Conservation (phyloP, 2,329 filamentous ascomycete genomes). For the Thelonectria discophora region DNA sequence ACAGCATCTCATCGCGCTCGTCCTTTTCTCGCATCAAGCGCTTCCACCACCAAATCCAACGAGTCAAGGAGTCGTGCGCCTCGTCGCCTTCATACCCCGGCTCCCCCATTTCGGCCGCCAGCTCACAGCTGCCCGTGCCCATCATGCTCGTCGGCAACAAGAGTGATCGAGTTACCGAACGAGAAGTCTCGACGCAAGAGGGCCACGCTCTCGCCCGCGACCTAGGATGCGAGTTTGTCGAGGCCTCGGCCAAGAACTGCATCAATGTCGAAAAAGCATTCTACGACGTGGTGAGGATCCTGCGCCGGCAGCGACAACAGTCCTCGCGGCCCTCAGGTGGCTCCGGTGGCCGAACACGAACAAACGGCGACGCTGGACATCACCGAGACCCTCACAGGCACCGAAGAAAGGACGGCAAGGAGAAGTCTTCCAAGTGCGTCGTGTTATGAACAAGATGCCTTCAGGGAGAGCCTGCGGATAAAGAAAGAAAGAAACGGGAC, state of each 20-base stretch:
- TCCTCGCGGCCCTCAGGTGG: slow-evolving; percentile 52
- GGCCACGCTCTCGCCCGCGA: slow-evolving; percentile 91
- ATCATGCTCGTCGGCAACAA: slow-evolving; percentile 99
- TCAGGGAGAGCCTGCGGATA: slow-evolving; percentile 4
- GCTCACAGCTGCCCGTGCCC: slow-evolving; percentile 76
- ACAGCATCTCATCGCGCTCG: slow-evolving; percentile 96
- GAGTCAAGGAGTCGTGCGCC: slow-evolving; percentile 91
- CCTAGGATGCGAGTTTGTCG: slow-evolving; percentile 94
- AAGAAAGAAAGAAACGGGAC: slow-evolving; percentile 29
- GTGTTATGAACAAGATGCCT: slow-evolving; percentile 49
- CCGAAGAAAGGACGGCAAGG: slow-evolving; percentile 49
- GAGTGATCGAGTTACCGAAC: slow-evolving; percentile 93
- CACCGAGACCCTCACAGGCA: slow-evolving; percentile 46
- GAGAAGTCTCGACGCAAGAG: slow-evolving; percentile 96
- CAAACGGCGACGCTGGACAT: slow-evolving; percentile 48
- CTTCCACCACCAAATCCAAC: slow-evolving; percentile 96
- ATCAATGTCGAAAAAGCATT: slow-evolving; percentile 99
- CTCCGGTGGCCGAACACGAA: slow-evolving; percentile 50
- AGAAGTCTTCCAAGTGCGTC: slow-evolving; percentile 48
- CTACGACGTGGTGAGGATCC: slow-evolving; percentile 93
- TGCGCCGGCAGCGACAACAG: slow-evolving; percentile 81
- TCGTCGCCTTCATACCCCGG: slow-evolving; percentile 80
- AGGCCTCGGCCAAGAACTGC: slow-evolving; percentile 96
- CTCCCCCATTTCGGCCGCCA: slow-evolving; percentile 71
- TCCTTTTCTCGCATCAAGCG: slow-evolving; percentile 95